Evolutionary conservation across 2,329 filamentous ascomycete genomes (phyloP), one percentile per base, ranked within the genome.

Genomic region (Aspergillus floridensis): DNA sequence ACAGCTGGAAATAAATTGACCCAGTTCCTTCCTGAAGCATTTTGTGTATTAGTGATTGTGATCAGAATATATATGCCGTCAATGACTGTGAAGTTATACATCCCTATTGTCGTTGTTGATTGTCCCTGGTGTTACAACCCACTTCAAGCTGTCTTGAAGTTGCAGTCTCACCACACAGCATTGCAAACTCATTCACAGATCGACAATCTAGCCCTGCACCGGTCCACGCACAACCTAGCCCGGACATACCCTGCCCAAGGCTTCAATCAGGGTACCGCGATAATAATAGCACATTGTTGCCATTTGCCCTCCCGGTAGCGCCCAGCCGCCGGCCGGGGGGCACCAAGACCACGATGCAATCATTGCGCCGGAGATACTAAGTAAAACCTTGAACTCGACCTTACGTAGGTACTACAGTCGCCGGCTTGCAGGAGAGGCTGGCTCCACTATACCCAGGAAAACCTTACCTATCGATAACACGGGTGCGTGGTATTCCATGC

Each of bases 261-360:
- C 44, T 55, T 26, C 3, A 12, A 16, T 29, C 52, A 54, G 38
- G 38, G n/a, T 29, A 21, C 44, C 50, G 26, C 8, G 54, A 50
- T 60, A 60, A 53, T 57, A 46, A 60, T 60, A 57, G 57, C 53
- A 49, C 38, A 44, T 19, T n/a, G 6, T 14, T 5, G 38, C 46
- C 35, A 35, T 16, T 16, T 14, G 11, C 12, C 12, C 32, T n/a
- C 32, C 32, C 32, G 3, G 32, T 16, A 16, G 32, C 32, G 32
- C 11, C 11, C 32, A 16, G 11, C 5, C 19, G 24, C 32, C 35
- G 21, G 51, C 48, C 46, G 53, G 60, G 50, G 47, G 49, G 53
- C 56, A 26, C 49, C 47, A 31, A 26, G 44, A 53, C 53, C 53
- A 38, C 16, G 19, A 47, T 47, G 57, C 52, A 47, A 53, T 49